Evolutionary conservation across 1,284 basidiomycete genomes (phyloP).

Genomic region (Caloboletus inedulis): DNA sequence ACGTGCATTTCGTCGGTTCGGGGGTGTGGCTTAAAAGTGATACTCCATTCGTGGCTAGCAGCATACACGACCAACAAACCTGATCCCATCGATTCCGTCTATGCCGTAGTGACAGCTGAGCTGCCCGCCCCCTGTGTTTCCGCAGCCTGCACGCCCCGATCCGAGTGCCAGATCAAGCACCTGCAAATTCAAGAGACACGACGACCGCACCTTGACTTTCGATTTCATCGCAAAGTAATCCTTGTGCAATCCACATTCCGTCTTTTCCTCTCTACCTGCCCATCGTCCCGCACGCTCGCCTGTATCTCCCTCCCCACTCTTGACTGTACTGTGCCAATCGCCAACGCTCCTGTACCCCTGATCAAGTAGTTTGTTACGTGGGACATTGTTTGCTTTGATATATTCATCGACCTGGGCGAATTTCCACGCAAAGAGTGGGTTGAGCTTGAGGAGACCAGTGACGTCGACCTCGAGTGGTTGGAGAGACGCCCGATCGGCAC

Average conservation of each 20-base stretch:
- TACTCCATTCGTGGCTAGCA: not conserved
- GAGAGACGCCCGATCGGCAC: slow-evolving; percentile 79
- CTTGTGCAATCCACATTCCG: slow-evolving; percentile 93
- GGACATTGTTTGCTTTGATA: slow-evolving; percentile 80
- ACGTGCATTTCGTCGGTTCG: not conserved
- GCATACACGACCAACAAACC: not conserved
- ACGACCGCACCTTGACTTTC: slow-evolving; percentile 37
- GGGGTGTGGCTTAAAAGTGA: not conserved
- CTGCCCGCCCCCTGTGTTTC: not conserved
- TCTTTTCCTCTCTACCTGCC: slow-evolving; percentile 85
- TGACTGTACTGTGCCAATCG: slow-evolving; percentile 93
- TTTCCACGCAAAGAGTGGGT: slow-evolving; percentile 90
- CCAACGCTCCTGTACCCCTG: slow-evolving; percentile 94
- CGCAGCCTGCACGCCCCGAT: slow-evolving; percentile 1
- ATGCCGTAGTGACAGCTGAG: not conserved
- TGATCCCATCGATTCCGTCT: not conserved
- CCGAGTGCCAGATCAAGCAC: not conserved
- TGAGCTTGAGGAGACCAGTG: slow-evolving; percentile 92
- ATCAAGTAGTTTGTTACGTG: slow-evolving; percentile 84
- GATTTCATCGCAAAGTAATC: slow-evolving; percentile 76
- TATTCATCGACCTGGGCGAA: slow-evolving; percentile 88
- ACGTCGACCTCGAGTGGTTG: slow-evolving; percentile 89
- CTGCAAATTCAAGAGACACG: not conserved
- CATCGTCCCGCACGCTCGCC: slow-evolving; percentile 89
- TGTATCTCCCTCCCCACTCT: slow-evolving; percentile 67